Conservation (phyloP, 2,329 filamentous ascomycete species). For the Colletotrichum lentis region DNA sequence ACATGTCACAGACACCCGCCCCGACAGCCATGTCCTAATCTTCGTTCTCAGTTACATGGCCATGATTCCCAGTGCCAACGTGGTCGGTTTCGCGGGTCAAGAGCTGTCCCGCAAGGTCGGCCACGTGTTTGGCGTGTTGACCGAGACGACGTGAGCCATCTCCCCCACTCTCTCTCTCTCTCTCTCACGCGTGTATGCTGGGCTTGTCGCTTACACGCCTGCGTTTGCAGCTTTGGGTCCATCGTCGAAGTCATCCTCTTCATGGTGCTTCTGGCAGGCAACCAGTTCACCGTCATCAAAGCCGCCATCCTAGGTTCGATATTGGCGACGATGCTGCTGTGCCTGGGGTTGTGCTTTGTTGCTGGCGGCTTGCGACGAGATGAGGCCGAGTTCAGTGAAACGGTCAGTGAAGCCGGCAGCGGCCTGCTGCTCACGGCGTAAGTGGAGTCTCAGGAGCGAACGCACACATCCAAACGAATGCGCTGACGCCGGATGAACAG, state of each 20-base stretch:
- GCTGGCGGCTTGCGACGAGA: slow-evolving; percentile 74
- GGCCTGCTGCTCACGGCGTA: slow-evolving; percentile 81
- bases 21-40: slow-evolving; percentile 66
- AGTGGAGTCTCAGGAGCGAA: slow-evolving; percentile 50
- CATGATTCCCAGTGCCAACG: slow-evolving; percentile 79
- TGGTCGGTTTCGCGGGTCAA: slow-evolving; percentile 77
- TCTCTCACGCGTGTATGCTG: slow-evolving; percentile 39
- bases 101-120: slow-evolving; percentile 71
- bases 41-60: slow-evolving; percentile 78
- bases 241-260: slow-evolving; percentile 85
- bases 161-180: too few species aligned
- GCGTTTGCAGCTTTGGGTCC: slow-evolving; percentile 64
- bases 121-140: slow-evolving; percentile 72
- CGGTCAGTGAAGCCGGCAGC: slow-evolving; percentile 80
- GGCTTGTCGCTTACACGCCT: neutral
- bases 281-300: slow-evolving; percentile 75
- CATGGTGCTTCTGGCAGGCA: slow-evolving; percentile 71
- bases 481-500: slow-evolving; percentile 38
- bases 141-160: slow-evolving; percentile 61
- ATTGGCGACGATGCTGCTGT: slow-evolving; percentile 81
- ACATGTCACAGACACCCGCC: slow-evolving; percentile 3
- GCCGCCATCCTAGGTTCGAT: slow-evolving; percentile 86
- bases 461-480: neutral
- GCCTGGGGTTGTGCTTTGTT: slow-evolving; percentile 82
- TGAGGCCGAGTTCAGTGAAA: slow-evolving; percentile 76